Conservation (phyloP, 345 rosid species). For the Camelina laxa region DNA sequence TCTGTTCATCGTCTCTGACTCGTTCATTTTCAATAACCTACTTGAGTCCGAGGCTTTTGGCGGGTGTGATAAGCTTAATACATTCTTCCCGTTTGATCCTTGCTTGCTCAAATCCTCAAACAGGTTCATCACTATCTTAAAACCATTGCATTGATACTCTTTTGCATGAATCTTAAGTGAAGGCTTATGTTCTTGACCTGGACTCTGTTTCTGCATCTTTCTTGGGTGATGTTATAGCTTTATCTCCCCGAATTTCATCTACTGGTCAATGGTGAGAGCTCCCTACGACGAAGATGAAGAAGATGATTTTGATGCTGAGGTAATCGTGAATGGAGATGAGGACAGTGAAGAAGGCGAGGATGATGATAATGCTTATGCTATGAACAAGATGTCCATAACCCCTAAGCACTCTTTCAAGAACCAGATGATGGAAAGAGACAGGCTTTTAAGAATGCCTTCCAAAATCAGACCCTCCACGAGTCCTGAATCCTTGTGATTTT, state of each 20-base stretch:
- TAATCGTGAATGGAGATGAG: conserved; percentile 46
- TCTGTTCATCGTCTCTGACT: conserved; percentile 55
- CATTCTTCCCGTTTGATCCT: conserved; percentile 94
- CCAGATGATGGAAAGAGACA: conserved; percentile 45
- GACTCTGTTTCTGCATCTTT: conserved; percentile 6
- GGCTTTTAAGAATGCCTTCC: conserved; percentile 68
- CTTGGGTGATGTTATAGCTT: conserved; percentile 42
- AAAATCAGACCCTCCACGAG: conserved; percentile 76
- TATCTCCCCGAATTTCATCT: conserved; percentile 62
- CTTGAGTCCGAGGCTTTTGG: conserved; percentile 75
- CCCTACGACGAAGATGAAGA: conserved; percentile 55
- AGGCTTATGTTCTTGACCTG: conserved; percentile 1
- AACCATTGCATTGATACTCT: not conserved
- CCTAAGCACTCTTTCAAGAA: conserved; percentile 56
- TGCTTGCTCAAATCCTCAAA: conserved; percentile 70
- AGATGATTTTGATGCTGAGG: conserved; percentile 49
- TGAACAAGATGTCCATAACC: conserved; percentile 85
- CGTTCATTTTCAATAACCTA: conserved; percentile 56
- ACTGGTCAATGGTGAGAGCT: conserved; percentile 74
- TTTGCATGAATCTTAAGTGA: not conserved
- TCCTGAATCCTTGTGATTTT: conserved; percentile 45
- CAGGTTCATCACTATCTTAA: conserved; percentile 51
- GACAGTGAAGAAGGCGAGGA: conserved; percentile 49
- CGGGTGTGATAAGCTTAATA: conserved; percentile 84
- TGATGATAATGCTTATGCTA: conserved; percentile 50